A percentile compares a stretch with the other conserved stretches of the same genome.
Evolutionary conservation across 805 yeast species (phyloP).

Genomic region (Candida maris): DNA sequence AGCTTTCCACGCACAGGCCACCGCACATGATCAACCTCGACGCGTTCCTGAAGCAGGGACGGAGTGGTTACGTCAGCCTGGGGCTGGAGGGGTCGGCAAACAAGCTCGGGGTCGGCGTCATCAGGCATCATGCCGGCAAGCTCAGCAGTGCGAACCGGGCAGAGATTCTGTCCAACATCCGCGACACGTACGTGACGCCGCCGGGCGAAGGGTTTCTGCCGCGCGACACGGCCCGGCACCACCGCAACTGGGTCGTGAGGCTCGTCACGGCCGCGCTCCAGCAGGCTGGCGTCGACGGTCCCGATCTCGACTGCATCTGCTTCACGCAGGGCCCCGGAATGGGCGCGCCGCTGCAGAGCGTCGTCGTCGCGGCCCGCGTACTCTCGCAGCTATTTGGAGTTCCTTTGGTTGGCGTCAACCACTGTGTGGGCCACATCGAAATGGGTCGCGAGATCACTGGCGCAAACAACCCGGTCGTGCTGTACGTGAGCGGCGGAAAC

Average conservation of each 20-base stretch:
- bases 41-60: constrained; percentile 37
- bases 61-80: constrained; percentile 60
- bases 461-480: constrained; percentile 95
- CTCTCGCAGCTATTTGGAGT: constrained; percentile 72
- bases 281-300: constrained; percentile 50
- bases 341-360: constrained; percentile 98
- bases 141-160: constrained; percentile 59
- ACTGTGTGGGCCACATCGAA: constrained; percentile 97
- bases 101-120: constrained; percentile 90
- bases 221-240: constrained; percentile 94
- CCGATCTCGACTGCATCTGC: constrained; percentile 73
- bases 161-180: constrained; percentile 75
- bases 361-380: constrained; percentile 88
- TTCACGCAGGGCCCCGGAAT: constrained; percentile 99
- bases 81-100: constrained; percentile 98
- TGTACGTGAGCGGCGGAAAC: constrained; percentile 97
- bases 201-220: constrained; percentile 99
- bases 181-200: constrained; percentile 94
- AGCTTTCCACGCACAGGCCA: too few relatives aligned
- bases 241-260: constrained; percentile 89
- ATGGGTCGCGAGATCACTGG: constrained; percentile 99
- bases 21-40: constrained; percentile 40
- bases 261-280: constrained; percentile 61
- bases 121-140: constrained; percentile 66
- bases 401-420: constrained; percentile 93